These are phyloP conservation scores for Hyaloscypha bicolor DNA, from an alignment of 495 filamentous ascomycete genomes.

Conservation along the genomic window DNA sequence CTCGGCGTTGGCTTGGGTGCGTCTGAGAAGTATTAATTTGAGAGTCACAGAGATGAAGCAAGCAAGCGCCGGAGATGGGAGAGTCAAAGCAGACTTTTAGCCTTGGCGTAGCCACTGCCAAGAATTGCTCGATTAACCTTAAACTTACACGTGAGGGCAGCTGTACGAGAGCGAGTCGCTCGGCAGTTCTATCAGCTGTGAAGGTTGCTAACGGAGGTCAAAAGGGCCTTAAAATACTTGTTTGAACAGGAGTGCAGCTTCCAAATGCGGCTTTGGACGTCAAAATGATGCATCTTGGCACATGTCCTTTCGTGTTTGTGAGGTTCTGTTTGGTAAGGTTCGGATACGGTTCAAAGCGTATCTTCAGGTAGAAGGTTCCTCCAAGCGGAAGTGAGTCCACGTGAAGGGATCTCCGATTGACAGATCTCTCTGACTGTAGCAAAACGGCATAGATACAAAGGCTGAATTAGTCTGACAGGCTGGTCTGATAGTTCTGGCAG, in stretches of 20 bases:
- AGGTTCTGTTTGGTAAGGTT: too few species aligned
- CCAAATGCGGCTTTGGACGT: background rate
- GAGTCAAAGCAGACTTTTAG: background rate
- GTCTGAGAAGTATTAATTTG: background rate
- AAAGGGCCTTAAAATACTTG: background rate
- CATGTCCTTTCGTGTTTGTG: background rate
- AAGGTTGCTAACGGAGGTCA: background rate
- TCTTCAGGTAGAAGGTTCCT: too few species aligned
- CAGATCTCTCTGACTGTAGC: too few species aligned
- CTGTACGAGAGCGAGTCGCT: background rate
- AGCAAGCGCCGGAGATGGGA: background rate
- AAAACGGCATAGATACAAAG: too few species aligned
- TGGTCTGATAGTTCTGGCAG: too few species aligned
- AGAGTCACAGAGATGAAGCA: background rate
- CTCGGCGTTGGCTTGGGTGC: background rate
- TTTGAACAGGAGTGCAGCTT: background rate
- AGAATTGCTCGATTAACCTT: conserved; percentile 1
- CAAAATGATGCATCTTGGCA: background rate
- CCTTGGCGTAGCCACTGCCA: background rate
- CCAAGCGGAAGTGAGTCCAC: too few species aligned
- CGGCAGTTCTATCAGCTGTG: background rate
- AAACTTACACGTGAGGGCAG: background rate
- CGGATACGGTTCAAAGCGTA: too few species aligned
- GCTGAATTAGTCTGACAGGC: too few species aligned
- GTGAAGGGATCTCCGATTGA: too few species aligned